These are phyloP conservation scores for Daucus carota DNA, from an alignment of 129 eudicot species.

Conservation along the genomic window DNA sequence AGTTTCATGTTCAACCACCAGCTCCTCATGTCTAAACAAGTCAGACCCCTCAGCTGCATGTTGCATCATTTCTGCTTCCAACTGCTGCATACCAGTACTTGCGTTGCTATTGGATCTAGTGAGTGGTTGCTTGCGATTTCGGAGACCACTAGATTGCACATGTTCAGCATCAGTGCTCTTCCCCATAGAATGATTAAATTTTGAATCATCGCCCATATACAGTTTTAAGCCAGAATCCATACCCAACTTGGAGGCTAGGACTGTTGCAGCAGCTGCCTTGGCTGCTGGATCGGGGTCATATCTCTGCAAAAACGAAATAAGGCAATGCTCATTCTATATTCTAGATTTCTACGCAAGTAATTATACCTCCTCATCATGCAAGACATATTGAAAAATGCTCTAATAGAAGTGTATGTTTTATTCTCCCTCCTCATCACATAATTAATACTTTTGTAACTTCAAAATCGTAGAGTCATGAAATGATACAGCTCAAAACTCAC, in stretches of 20 bases:
- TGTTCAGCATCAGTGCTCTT: conserved; percentile 62
- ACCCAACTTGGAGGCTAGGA: conserved; percentile 84
- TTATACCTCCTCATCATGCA: not conserved
- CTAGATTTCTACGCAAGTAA: not conserved
- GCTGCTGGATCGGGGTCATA: conserved; percentile 96
- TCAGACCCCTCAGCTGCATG: conserved; percentile 31
- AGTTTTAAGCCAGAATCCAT: conserved; percentile 83
- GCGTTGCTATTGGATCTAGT: conserved; percentile 35
- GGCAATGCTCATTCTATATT: not conserved
- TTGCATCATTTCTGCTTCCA: conserved; percentile 31
- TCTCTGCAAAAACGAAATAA: conserved; percentile 47
- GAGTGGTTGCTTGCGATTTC: conserved; percentile 61
- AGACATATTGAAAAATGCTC: not conserved
- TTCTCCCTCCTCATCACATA: not conserved
- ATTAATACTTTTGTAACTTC: not conserved
- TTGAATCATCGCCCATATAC: conserved; percentile 52
- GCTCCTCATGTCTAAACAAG: conserved; percentile 29
- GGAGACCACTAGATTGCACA: conserved; percentile 59
- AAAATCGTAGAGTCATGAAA: not conserved
- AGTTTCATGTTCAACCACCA: conserved; percentile 64
- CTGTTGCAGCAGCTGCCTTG: conserved; percentile 90
- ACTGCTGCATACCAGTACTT: conserved; percentile 23
- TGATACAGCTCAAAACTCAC: not conserved
- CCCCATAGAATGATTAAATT: conserved; percentile 32
- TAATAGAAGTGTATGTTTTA: not conserved